These are phyloP conservation scores for Tulasnella sp. DNA, from an alignment of 768 basidiomycete genomes.

Conservation along the genomic window DNA sequence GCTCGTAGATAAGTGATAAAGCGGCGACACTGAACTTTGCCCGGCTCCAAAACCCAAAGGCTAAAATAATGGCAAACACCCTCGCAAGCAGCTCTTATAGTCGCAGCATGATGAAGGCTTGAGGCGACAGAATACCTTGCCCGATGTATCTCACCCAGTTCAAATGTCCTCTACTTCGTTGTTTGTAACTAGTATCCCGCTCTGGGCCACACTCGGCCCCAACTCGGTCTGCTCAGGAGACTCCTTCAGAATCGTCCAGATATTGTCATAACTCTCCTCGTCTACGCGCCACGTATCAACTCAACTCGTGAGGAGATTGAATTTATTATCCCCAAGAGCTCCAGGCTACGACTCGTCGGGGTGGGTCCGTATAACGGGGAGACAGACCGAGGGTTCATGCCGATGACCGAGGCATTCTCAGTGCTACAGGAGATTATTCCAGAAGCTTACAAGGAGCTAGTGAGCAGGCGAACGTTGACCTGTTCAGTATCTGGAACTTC, in stretches of 20 bases:
- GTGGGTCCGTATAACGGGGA: background rate
- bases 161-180: background rate
- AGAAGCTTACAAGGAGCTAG: too few relatives aligned
- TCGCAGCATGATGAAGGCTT: too few relatives aligned
- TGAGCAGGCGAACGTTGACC: too few relatives aligned
- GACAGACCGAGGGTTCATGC: background rate
- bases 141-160: too few relatives aligned
- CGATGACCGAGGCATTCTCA: background rate
- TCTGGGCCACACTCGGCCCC: background rate
- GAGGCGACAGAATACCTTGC: too few relatives aligned
- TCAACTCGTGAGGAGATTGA: background rate
- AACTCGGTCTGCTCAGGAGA: background rate
- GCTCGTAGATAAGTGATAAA: too few relatives aligned
- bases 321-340: background rate
- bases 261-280: constrained; percentile 5
- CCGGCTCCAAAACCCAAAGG: too few relatives aligned
- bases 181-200: background rate
- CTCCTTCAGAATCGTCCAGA: background rate
- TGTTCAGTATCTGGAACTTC: too few relatives aligned
- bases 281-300: background rate
- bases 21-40: too few relatives aligned
- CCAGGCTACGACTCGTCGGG: background rate
- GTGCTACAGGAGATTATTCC: background rate
- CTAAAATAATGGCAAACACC: too few relatives aligned
- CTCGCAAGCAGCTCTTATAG: too few relatives aligned